Conservation (phyloP, 768 basidiomycete species). For the Suillus fuscotomentosus region DNA sequence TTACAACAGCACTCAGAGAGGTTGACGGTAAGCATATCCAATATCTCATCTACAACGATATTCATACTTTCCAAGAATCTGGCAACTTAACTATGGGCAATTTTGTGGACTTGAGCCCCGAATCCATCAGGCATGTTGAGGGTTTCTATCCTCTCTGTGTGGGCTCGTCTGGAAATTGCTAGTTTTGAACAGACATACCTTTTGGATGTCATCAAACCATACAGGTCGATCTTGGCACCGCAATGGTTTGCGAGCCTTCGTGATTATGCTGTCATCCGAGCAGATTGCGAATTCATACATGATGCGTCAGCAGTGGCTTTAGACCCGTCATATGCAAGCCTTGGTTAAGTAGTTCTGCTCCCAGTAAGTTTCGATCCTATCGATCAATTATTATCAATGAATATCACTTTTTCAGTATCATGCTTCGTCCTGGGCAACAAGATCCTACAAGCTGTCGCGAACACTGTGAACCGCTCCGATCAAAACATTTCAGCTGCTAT, state of each 20-base stretch:
- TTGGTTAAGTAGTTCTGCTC: conserved; percentile 87
- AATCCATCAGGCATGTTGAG: conserved; percentile 95
- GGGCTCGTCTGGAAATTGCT: conserved; percentile 90
- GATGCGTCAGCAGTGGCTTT: conserved; percentile 72
- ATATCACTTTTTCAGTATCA: conserved; percentile 65
- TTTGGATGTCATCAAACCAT: conserved; percentile 76
- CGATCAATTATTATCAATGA: conserved; percentile 1
- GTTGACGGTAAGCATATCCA: conserved; percentile 63
- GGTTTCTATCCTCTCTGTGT: conserved; percentile 89
- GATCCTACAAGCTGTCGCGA: conserved; percentile 84
- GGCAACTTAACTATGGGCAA: conserved; percentile 86
- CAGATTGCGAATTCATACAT: conserved; percentile 83
- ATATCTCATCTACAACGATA: conserved; percentile 3
- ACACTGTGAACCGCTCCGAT: conserved; percentile 70
- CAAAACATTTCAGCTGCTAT: conserved; percentile 73
- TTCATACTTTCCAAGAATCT: conserved; percentile 50
- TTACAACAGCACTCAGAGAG: conserved; percentile 86
- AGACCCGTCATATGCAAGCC: conserved; percentile 81
- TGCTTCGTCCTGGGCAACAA: conserved; percentile 73
- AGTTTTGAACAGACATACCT: conserved; percentile 74
- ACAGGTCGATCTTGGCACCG: conserved; percentile 68
- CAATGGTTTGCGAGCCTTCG: conserved; percentile 88
- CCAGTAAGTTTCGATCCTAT: conserved; percentile 63
- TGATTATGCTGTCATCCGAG: conserved; percentile 89
- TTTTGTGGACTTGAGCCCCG: conserved; percentile 80